Evolutionary conservation across 371 early-diverging fungal species (phyloP), one percentile per base, ranked within the genome.

Genomic region (Mortierella sp.): DNA sequence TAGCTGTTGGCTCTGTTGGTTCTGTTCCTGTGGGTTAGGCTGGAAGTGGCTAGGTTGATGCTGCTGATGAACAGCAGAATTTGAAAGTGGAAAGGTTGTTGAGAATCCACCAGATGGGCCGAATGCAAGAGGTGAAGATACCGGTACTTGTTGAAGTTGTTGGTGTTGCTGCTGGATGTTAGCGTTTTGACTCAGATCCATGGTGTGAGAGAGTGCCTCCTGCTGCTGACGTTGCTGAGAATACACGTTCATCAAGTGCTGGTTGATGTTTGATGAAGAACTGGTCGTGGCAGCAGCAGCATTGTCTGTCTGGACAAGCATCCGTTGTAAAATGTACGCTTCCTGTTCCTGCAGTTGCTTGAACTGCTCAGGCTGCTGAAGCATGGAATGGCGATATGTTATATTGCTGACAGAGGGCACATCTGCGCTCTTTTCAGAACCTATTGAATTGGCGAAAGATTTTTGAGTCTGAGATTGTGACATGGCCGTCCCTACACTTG

Each of bases 221-320:
- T 77, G 78, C 19, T 78, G 64, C 15, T 65, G 72, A 43, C 68
- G 72, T 54, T 77, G 78, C 26, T 77, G 78, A 7, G 68, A 26
- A 40, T 72, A 78, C 1, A 72, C 55, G 7, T 63, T 58, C 70
- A 78, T 32, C 54, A 78, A 45, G 15, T 69, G 72, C 22, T 72
- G 72, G 56, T 34, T 64, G 4, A 66, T 66, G 23, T 64, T 68
- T n/a, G 60, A 60, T 60, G 22, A 6, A 3, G 40, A 1, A 13
- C 23, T 35, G 3, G 51, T 49, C 10, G 23, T 26, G 2, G 59
- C 5, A 32, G 15, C 15, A 23, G 37, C 56, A 13, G 66, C 15
- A 12, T 22, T 22, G 23, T 29, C 31, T 7, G 57, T n/a, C 31
- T 65, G 56, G 9, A 55, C 55, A 29, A 73, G 49, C 68, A 63